phyloP scores from a whole-genome alignment of 345 rosid genomes.

The Aquilaria sinensis region DNA sequence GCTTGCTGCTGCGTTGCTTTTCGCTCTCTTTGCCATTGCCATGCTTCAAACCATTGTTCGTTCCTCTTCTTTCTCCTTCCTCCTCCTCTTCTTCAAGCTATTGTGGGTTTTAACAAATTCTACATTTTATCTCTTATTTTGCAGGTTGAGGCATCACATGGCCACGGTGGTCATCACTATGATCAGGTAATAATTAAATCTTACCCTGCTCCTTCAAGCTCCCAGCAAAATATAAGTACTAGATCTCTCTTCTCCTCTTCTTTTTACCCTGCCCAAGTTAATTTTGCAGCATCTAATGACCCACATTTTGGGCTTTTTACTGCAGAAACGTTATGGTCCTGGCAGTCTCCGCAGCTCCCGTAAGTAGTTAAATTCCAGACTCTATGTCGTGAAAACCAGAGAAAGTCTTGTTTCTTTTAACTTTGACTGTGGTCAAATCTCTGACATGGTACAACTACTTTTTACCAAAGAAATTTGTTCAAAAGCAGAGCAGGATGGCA shows the following conservation, averaged over 20 bases:
- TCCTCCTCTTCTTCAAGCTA: background rate
- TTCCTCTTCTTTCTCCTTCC: background rate
- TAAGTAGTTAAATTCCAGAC: constrained; percentile 16
- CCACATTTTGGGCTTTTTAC: background rate
- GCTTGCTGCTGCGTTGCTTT: constrained; percentile 35
- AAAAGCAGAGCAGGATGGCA: background rate
- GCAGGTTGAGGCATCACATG: constrained; percentile 40
- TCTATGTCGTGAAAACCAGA: background rate
- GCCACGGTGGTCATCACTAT: constrained; percentile 39
- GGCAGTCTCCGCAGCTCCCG: constrained; percentile 44
- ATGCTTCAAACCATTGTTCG: constrained; percentile 60
- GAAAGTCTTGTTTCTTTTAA: background rate
- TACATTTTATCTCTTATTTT: background rate
- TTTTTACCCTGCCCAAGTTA: background rate
- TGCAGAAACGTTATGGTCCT: constrained; percentile 35
- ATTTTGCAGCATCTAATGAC: background rate
- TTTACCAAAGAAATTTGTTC: background rate
- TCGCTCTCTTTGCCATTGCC: constrained; percentile 57
- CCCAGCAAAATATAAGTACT: background rate
- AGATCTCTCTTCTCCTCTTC: background rate
- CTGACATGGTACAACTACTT: background rate
- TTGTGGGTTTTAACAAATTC: background rate
- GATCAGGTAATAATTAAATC: constrained; percentile 12
- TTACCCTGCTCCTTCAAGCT: background rate
- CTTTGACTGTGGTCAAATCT: constrained; percentile 15